Evolutionary conservation across 257 asterid species (phyloP), one percentile per base, ranked within the genome.

Genomic region (Agastache rugosa): DNA sequence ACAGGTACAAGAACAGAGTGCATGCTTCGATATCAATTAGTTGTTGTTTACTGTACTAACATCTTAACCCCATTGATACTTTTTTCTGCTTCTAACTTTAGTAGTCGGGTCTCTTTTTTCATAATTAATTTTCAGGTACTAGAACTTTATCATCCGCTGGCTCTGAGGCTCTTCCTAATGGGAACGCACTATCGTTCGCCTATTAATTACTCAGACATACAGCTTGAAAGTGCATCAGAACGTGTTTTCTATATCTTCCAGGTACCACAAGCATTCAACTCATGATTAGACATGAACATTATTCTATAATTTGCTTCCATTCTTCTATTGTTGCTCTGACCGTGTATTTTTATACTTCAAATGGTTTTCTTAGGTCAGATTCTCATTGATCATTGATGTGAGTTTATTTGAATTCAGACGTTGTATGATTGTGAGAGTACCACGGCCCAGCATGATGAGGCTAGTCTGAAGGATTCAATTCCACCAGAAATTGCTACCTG

Each of bases 171-270:
- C 83, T 94, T 94, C 87, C 87, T 94, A 77, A 81, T 90, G 81
- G 89, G 92, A 72, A 88, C 98, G 66, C 99, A 94, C 81, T 94
- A 94, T 79, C 91, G 96, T 58, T 94, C 98, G 72, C 99, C 98
- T 25, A 85, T 90, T 74, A 94, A 94, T 79, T 94, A 92, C 86
- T 92, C 98, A 27, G 90, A 86, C 67, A 71, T 80, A 71, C 95
- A 71, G 81, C 96, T 94, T 75, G 99, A 94, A 80, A 89, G 87
- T 83, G 93, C 98, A 79, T 94, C 99, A 53, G 98, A 94, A 56
- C 98, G 96, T 63, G 71, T 88, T 75, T 94, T 77, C 83, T 94
- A 94, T 82, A 90, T 94, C 75, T 94, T 86, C 81, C 98, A 94
- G 98, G 99, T 92, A 80, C 41, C 10, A 14, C 56, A 51, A 58